Evolutionary conservation across 495 filamentous ascomycete genomes (phyloP).

Genomic region (Xylaria curta): DNA sequence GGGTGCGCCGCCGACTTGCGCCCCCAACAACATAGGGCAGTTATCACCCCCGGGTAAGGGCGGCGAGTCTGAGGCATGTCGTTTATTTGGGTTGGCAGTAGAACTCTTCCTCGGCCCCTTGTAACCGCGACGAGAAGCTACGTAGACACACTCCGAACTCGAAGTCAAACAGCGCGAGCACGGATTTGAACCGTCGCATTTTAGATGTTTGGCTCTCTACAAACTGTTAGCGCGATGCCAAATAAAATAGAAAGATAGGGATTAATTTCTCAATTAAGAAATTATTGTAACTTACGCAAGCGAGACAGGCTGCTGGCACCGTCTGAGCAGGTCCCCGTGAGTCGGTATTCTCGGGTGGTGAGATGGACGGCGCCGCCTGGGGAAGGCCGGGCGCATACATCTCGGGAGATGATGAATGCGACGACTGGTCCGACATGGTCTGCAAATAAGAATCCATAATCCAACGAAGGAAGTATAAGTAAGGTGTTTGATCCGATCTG

Average conservation of each 20-base stretch:
- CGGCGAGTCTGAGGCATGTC: conserved; percentile 56
- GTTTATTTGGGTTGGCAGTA: conserved; percentile 57
- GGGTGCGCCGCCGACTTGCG: conserved; percentile 32
- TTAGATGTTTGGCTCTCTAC: conserved; percentile 57
- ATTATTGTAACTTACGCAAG: conserved; percentile 49
- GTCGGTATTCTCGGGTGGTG: conserved; percentile 32
- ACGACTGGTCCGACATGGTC: conserved; percentile 7
- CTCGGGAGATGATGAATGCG: conserved; percentile 28
- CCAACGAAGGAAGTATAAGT: neutral
- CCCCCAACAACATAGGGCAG: conserved; percentile 56
- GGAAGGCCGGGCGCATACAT: conserved; percentile 24
- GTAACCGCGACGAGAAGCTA: conserved; percentile 59
- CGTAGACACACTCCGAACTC: conserved; percentile 53
- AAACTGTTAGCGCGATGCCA: conserved; percentile 24
- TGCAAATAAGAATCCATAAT: conserved; percentile 26
- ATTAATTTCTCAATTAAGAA: neutral
- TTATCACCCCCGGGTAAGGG: conserved; percentile 42
- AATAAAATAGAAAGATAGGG: conserved; percentile 4
- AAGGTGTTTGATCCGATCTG: conserved; percentile 6
- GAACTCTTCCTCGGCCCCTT: conserved; percentile 53
- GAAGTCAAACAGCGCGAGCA: conserved; percentile 53
- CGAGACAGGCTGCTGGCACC: conserved; percentile 55
- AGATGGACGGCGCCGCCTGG: conserved; percentile 32
- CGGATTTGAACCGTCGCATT: conserved; percentile 54
- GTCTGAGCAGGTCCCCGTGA: conserved; percentile 46